phyloP scores from a whole-genome alignment of 2,329 filamentous ascomycete species.

The Arthrobotrys pseudoclavata region DNA sequence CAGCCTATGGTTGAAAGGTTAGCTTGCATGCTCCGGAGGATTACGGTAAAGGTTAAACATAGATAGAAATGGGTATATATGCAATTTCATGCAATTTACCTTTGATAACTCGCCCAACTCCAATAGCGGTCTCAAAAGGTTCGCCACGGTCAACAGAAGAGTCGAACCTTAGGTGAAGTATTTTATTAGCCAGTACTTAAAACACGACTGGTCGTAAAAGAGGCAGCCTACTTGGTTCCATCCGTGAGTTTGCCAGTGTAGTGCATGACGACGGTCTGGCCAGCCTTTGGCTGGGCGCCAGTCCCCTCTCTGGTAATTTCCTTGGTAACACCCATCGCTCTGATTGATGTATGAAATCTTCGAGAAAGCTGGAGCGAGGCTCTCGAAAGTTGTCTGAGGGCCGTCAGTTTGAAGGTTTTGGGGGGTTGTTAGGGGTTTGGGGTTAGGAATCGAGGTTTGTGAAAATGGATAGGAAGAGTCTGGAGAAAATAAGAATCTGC shows the following conservation, averaged over 20 bases:
- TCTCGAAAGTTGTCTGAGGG: constrained; percentile 50
- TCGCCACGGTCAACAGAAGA: constrained; percentile 82
- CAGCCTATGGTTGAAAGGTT: constrained; percentile 68
- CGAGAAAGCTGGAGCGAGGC: constrained; percentile 59
- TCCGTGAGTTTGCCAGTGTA: constrained; percentile 91
- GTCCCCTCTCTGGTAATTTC: constrained; percentile 74
- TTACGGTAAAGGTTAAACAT: not conserved
- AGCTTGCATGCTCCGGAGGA: too few relatives aligned
- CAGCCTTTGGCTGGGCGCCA: constrained; percentile 71
- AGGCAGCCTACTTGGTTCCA: constrained; percentile 71
- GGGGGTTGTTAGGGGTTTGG: not conserved
- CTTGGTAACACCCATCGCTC: constrained; percentile 80
- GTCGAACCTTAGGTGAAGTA: constrained; percentile 75
- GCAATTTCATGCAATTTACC: constrained; percentile 67
- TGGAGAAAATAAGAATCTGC: not conserved
- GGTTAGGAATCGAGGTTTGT: not conserved
- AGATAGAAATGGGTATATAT: not conserved
- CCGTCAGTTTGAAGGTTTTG: constrained; percentile 45
- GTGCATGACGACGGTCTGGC: constrained; percentile 85
- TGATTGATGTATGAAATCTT: constrained; percentile 53
- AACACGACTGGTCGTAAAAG: not conserved
- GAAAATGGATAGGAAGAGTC: not conserved
- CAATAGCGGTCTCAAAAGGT: constrained; percentile 80
- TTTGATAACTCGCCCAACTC: constrained; percentile 85
- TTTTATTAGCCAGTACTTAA: not conserved